Base-by-base conservation (phyloP, 2,329 filamentous ascomycete species). In the Aspergillus nomiae region DNA sequence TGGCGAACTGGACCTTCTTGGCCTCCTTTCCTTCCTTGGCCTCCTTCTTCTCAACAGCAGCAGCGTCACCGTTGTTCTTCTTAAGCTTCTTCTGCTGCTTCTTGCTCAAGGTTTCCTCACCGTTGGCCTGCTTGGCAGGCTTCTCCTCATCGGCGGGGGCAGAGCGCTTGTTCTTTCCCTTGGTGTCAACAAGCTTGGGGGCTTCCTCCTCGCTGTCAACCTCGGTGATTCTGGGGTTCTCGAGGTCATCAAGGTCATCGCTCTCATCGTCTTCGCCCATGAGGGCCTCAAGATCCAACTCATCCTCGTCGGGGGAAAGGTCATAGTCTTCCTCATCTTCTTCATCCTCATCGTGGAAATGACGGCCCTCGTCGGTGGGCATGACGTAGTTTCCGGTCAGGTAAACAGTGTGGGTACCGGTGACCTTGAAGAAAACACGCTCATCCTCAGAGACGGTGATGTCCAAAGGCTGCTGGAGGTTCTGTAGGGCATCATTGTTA, bases 1-100 rank as follows among this genome's bases (percentile, higher is more conserved):
- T 97, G 76, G 95, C 94, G 78, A 99, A 99, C 80, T 97, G 92
- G 65, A 99, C 95, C 85, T 97, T 98, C 88, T 97, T 97, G 80
- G 91, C 90, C 62, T 84, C 83, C 85, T 89, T 89, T 68, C 78
- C 61, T 65, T 74, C 80, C 67, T 83, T 78, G 59, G 76, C 81
- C 61, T 85, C 84, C 64, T 87, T 82, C 78, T 89, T 88, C 69
- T 86, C 82, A 68, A 76, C 77, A 58, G 85, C 81, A 64, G 90
- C 87, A 63, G 95, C 89, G 77, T 97, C 91, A 70, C 94, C 95
- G 78, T 96, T 92, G 86, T 98, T 98, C 86, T 97, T 97, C 90
- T 99, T 98, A 74, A 91, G 87, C 80, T 97, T 97, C 90, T 98
- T 98, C 77, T 91, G 88, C 81, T 98, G 92, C 85, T 97, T 97